phyloP scores from a whole-genome alignment of 306 rosid genomes.

The Erythrophleum fordii region DNA sequence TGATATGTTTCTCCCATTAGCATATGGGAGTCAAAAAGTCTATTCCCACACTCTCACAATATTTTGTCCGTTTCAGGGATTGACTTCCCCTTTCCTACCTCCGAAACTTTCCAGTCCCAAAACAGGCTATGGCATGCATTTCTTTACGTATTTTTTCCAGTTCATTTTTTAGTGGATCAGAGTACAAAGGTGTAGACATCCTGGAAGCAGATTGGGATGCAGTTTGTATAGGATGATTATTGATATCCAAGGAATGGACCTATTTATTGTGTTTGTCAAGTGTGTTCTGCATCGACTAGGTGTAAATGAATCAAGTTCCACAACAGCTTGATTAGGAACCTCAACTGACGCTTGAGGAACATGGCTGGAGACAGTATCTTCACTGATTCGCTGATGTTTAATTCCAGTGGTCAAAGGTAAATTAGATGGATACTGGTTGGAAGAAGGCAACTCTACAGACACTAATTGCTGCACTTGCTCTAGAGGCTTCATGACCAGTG shows the following conservation, averaged over 20 bases:
- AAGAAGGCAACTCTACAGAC: background rate
- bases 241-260: background rate
- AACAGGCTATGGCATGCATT: background rate
- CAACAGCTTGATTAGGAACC: background rate
- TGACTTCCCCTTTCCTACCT: background rate
- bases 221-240: background rate
- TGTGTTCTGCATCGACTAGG: background rate
- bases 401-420: background rate
- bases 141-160: background rate
- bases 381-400: background rate
- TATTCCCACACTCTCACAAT: background rate
- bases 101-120: background rate
- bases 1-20: no score
- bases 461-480: conserved; percentile 4
- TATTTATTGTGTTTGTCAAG: background rate
- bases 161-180: background rate
- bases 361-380: background rate
- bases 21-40: no score
- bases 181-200: background rate
- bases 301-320: background rate
- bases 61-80: background rate
- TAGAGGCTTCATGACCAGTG: background rate
- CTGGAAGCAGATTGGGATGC: background rate
- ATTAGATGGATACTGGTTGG: background rate
- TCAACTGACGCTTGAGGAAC: background rate